Percentiles rank a stretch among this genome's conserved stretches.
These are phyloP conservation scores for Daldinia loculata DNA, from an alignment of 495 filamentous ascomycete genomes.

Conservation along the genomic window DNA sequence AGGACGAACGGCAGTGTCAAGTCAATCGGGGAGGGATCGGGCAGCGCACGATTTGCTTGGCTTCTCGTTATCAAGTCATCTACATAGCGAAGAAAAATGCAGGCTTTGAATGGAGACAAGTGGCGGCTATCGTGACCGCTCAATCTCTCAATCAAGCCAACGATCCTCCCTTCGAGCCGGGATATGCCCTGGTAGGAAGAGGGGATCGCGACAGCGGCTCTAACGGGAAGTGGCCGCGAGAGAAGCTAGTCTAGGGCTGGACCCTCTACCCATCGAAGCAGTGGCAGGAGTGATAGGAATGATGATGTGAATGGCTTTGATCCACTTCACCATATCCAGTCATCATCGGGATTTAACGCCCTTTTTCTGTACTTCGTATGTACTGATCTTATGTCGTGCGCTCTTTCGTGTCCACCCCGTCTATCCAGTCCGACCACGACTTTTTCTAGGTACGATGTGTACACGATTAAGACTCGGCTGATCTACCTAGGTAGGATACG, in stretches of 20 bases:
- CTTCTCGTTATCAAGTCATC: slow-evolving; percentile 23
- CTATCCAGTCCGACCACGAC: background rate
- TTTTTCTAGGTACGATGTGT: slow-evolving; percentile 3
- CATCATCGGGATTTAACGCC: slow-evolving; percentile 2
- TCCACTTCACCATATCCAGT: slow-evolving; percentile 19
- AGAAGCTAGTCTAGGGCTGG: slow-evolving; percentile 13
- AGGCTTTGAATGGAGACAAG: slow-evolving; percentile 49
- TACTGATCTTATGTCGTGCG: background rate
- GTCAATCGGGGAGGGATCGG: slow-evolving; percentile 31
- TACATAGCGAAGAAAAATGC: slow-evolving; percentile 24
- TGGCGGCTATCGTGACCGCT: slow-evolving; percentile 45
- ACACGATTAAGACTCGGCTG: slow-evolving; percentile 20
- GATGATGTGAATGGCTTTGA: slow-evolving; percentile 4
- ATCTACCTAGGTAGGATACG: slow-evolving; percentile 19
- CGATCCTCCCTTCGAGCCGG: slow-evolving; percentile 18
- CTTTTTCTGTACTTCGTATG: no score
- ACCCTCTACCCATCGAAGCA: background rate
- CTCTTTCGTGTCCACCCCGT: background rate
- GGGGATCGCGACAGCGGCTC: slow-evolving; percentile 30
- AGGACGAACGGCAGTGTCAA: slow-evolving; percentile 23
- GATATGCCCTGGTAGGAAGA: slow-evolving; percentile 14
- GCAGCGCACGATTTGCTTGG: slow-evolving; percentile 28
- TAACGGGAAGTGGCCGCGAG: slow-evolving; percentile 32
- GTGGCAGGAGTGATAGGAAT: background rate
- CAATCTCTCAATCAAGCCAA: slow-evolving; percentile 39